Conservation (phyloP, 2,329 filamentous ascomycete genomes). For the Teratosphaeriaceae sp. region DNA sequence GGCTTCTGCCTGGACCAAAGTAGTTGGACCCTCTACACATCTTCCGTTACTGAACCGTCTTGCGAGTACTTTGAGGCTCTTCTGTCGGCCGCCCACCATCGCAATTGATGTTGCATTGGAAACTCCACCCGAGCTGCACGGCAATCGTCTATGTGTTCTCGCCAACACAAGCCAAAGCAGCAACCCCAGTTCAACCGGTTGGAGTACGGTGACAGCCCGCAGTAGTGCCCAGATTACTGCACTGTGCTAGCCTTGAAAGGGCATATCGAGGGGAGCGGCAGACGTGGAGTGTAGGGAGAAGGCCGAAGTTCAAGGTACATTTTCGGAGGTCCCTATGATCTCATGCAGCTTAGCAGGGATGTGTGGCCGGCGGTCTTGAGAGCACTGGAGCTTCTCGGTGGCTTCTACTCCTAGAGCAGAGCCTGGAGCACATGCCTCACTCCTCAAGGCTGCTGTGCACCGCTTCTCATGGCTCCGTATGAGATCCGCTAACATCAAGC, state of each 20-base stretch:
- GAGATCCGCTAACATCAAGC: constrained; percentile 3
- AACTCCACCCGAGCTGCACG: not conserved
- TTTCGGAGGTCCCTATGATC: no score
- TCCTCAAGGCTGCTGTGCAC: not conserved
- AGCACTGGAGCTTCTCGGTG: not conserved
- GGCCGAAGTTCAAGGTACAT: no score
- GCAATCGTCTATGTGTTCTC: not conserved
- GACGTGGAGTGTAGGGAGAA: no score
- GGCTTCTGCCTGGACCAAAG: no score
- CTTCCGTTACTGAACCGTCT: not conserved
- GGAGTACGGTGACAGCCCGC: not conserved
- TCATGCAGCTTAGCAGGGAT: no score
- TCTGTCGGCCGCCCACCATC: not conserved
- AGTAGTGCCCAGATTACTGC: no score
- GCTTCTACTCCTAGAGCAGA: not conserved
- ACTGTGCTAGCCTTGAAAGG: no score
- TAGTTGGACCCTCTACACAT: no score
- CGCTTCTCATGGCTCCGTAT: not conserved
- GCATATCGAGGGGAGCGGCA: no score
- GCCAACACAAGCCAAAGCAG: not conserved
- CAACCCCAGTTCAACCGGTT: not conserved
- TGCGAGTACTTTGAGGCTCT: no score
- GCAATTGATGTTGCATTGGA: not conserved
- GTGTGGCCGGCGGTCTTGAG: no score
- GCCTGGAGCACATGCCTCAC: not conserved